These are phyloP conservation scores for Fraxinus baroniana DNA, from an alignment of 305 asterid genomes.

Conservation along the genomic window DNA sequence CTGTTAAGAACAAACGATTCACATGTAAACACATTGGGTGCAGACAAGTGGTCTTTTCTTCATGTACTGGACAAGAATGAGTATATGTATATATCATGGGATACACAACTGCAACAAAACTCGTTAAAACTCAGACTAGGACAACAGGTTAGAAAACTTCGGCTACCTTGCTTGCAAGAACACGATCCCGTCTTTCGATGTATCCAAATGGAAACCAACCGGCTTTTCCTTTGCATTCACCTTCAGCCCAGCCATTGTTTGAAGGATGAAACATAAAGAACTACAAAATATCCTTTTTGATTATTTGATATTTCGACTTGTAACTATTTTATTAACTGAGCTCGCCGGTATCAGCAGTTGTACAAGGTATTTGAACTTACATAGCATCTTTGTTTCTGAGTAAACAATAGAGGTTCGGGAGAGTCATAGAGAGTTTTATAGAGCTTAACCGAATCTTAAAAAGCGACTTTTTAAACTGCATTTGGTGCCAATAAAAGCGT, in stretches of 20 bases:
- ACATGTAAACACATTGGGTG: background rate
- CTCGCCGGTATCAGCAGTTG: background rate
- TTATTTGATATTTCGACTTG: background rate
- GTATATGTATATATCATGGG: background rate
- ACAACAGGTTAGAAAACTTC: conserved; percentile 58
- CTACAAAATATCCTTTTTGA: background rate
- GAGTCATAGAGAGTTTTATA: background rate
- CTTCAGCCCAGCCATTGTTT: conserved; percentile 98
- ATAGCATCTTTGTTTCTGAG: background rate
- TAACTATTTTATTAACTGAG: background rate
- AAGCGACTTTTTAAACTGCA: background rate
- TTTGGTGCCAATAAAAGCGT: background rate
- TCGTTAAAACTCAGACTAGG: conserved; percentile 13
- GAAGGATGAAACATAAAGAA: conserved; percentile 24
- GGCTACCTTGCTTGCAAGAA: conserved; percentile 96
- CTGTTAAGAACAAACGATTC: background rate
- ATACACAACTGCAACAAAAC: conserved; percentile 9
- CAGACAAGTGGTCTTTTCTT: conserved; percentile 16
- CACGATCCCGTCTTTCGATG: conserved; percentile 88
- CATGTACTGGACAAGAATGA: background rate
- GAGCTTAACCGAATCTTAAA: background rate
- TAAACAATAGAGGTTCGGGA: background rate
- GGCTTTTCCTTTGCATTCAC: conserved; percentile 96
- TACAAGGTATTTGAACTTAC: background rate
- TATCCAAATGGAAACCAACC: conserved; percentile 98